phyloP scores from a whole-genome alignment of 1,284 basidiomycete genomes.

The Chalciporus sp. region DNA sequence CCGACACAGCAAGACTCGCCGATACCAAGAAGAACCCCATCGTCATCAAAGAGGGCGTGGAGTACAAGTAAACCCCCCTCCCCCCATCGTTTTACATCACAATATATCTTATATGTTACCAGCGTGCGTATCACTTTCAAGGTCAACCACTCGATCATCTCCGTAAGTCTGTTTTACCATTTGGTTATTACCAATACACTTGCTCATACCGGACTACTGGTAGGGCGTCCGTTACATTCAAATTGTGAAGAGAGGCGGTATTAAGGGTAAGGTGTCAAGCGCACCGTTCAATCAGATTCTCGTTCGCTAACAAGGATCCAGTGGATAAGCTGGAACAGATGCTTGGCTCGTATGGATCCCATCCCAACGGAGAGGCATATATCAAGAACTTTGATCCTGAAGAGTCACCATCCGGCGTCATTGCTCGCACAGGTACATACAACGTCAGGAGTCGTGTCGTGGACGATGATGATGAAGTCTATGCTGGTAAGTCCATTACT shows the following conservation, averaged over 20 bases:
- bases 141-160: conserved; percentile 85
- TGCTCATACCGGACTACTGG: conserved; percentile 10
- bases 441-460: conserved; percentile 76
- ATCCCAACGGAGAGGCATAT: conserved; percentile 60
- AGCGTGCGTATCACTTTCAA: conserved; percentile 80
- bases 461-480: conserved; percentile 81
- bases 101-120: conserved; percentile 11
- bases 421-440: conserved; percentile 81
- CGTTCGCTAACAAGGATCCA: conserved; percentile 32
- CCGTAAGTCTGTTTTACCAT: conserved; percentile 48
- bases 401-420: conserved; percentile 78
- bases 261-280: conserved; percentile 53
- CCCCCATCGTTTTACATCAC: neutral
- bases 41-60: conserved; percentile 81
- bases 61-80: conserved; percentile 64
- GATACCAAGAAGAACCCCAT: conserved; percentile 72
- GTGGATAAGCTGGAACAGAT: conserved; percentile 90
- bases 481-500: conserved; percentile 59
- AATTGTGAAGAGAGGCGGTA: conserved; percentile 75
- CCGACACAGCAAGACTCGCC: conserved; percentile 46
- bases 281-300: neutral
- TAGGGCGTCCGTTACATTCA: conserved; percentile 86
- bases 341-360: conserved; percentile 85
- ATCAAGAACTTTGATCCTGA: conserved; percentile 75
- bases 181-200: neutral